Evolutionary conservation across 1,284 basidiomycete species (phyloP), one percentile per base, ranked within the genome.

Genomic region (Mycosarcoma maydis): DNA sequence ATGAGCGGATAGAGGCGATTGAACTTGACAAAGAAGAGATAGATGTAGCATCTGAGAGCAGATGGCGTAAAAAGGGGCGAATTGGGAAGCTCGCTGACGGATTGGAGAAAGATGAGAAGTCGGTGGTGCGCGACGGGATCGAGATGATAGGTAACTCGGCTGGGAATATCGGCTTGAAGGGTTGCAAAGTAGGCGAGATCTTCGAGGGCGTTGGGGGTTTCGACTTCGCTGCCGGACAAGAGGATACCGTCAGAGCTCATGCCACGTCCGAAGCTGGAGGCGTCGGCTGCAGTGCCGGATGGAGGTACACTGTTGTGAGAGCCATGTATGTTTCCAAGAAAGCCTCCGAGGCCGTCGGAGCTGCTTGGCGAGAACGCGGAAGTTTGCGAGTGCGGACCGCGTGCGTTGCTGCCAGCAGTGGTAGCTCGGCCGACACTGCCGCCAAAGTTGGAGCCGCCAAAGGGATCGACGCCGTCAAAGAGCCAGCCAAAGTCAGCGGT

Each of bases 11-110:
- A 70, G 30, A 72, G 58, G 10, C 53, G 37, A 22, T 74, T 76
- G 60, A 72, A 69, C 53, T 70, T 75, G 50, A 64, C 52, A 30
- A 76, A 76, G 46, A 74, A 76, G 36, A 74, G 69, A 22, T 69
- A 65, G 51, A 76, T 65, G 49, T 73, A 75, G 41, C 69, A 66
- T 14, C 69, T 44, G 22, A 76, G 54, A 13, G 70, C 69, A 14
- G 65, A 61, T 7, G 72, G 69, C 19, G 68, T 71, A 46, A 76
- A 75, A 8, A 75, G 54, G 3, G 72, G 62, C 20, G 72, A 75
- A 27, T 51, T 72, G n/a, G 69, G 53, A 11, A 76, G 62, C 47
- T 76, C 65, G 48, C 54, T 68, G 41, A 75, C 64, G 6, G 69
- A 70, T 24, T 59, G 54, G 20, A 76, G 49, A 48, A 76, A 76